These are phyloP conservation scores for Solanum virginianum DNA, from an alignment of 257 asterid species.

Conservation along the genomic window DNA sequence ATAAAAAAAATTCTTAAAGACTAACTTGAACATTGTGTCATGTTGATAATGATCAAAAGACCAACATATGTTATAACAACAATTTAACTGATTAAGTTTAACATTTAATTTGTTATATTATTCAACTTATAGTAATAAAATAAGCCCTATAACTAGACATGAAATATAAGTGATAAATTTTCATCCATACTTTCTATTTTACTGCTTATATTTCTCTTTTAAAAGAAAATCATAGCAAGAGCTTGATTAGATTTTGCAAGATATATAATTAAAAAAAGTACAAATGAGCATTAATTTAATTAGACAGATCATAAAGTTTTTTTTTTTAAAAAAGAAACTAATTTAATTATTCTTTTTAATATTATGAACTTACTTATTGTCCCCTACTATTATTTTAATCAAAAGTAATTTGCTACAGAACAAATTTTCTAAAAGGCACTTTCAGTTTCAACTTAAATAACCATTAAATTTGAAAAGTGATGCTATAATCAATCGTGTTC, in stretches of 20 bases:
- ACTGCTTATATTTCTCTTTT: neutral
- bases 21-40: too few species aligned
- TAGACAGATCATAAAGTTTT: neutral
- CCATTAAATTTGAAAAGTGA: neutral
- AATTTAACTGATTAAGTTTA: too few species aligned
- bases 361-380: neutral
- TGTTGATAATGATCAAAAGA: too few species aligned
- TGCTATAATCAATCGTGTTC: neutral
- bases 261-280: too few species aligned
- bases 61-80: too few species aligned
- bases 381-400: neutral
- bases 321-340: too few species aligned
- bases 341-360: neutral
- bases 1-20: too few species aligned
- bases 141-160: neutral
- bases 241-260: neutral
- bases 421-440: neutral
- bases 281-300: neutral
- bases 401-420: neutral
- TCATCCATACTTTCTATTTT: neutral
- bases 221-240: neutral
- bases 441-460: neutral
- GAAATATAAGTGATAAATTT: too few species aligned
- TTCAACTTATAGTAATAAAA: too few species aligned
- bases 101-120: too few species aligned